Conservation (phyloP, 2,329 filamentous ascomycete species). For the Sarocladium oryzae region DNA sequence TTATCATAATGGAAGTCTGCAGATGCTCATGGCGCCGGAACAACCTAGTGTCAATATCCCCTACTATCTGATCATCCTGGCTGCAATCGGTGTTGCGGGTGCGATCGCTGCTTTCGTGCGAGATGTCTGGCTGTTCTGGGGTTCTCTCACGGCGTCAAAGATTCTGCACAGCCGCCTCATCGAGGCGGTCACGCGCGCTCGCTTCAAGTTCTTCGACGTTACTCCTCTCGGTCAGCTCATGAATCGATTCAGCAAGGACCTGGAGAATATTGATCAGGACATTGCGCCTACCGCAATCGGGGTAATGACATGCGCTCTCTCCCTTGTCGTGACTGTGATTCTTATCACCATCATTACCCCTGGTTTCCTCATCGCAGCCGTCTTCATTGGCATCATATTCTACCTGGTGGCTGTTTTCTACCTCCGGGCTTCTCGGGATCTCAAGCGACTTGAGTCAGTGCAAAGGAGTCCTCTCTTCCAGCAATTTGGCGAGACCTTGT, state of each 20-base stretch:
- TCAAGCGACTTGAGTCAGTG: conserved; percentile 91
- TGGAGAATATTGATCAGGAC: conserved; percentile 92
- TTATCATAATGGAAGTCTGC: conserved; percentile 12
- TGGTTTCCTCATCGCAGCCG: conserved; percentile 77
- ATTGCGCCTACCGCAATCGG: conserved; percentile 86
- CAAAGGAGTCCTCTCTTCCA: conserved; percentile 94
- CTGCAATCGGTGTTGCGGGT: conserved; percentile 68
- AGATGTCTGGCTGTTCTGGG: conserved; percentile 86
- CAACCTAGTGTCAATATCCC: conserved; percentile 62
- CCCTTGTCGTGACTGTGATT: conserved; percentile 75
- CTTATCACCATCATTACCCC: conserved; percentile 87
- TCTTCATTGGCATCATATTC: conserved; percentile 81
- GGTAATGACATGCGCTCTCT: conserved; percentile 57
- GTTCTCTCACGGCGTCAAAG: conserved; percentile 81
- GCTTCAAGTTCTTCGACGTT: conserved; percentile 96
- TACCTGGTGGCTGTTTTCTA: conserved; percentile 81
- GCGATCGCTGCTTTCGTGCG: conserved; percentile 75
- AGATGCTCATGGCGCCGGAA: background rate
- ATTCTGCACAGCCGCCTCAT: conserved; percentile 77
- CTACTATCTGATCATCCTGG: conserved; percentile 83
- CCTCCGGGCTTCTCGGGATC: conserved; percentile 82
- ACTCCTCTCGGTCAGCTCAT: conserved; percentile 94
- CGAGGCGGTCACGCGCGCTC: conserved; percentile 73
- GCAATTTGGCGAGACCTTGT: conserved; percentile 93
- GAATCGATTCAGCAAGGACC: conserved; percentile 97